Evolutionary conservation across 139 green algal species (phyloP).

Genomic region (Auxenochlorella pyrenoidosa): DNA sequence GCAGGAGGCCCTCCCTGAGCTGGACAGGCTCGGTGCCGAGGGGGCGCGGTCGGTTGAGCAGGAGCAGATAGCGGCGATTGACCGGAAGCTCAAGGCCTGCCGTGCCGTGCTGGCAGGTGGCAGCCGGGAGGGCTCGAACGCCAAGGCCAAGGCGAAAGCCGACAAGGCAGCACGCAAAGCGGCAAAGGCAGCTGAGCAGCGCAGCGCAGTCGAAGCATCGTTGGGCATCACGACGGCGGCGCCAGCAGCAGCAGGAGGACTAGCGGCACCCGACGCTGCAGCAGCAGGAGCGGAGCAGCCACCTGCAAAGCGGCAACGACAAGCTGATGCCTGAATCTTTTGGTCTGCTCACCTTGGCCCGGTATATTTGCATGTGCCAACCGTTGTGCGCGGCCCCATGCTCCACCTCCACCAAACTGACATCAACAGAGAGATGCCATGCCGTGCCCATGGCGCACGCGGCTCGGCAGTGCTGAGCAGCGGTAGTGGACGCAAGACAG

Average conservation of each 20-base stretch:
- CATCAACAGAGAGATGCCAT: too few relatives aligned
- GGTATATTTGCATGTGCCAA: too few relatives aligned
- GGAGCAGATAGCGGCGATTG: neutral
- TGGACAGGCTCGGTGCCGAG: constrained; percentile 34
- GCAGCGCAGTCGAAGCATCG: neutral
- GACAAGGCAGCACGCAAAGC: constrained; percentile 34
- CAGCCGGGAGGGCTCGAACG: neutral
- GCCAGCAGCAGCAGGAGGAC: neutral
- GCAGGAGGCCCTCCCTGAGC: neutral
- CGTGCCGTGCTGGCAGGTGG: neutral
- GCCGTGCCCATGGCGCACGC: too few relatives aligned
- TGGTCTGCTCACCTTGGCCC: too few relatives aligned
- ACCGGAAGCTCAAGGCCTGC: constrained; percentile 34
- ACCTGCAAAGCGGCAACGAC: neutral
- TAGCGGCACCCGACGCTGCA: neutral
- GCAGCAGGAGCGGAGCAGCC: constrained; percentile 2
- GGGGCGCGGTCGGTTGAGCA: constrained; percentile 5
- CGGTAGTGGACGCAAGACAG: neutral
- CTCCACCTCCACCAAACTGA: too few relatives aligned
- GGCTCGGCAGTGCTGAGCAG: neutral
- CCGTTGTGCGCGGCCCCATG: too few relatives aligned
- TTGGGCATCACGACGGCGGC: neutral
- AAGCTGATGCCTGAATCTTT: neutral
- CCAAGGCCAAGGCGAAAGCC: constrained; percentile 31
- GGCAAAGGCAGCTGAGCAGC: constrained; percentile 9